Evolutionary conservation across 2,329 filamentous ascomycete species (phyloP), one percentile per base, ranked within the genome.

Genomic region (Amphichorda felina): DNA sequence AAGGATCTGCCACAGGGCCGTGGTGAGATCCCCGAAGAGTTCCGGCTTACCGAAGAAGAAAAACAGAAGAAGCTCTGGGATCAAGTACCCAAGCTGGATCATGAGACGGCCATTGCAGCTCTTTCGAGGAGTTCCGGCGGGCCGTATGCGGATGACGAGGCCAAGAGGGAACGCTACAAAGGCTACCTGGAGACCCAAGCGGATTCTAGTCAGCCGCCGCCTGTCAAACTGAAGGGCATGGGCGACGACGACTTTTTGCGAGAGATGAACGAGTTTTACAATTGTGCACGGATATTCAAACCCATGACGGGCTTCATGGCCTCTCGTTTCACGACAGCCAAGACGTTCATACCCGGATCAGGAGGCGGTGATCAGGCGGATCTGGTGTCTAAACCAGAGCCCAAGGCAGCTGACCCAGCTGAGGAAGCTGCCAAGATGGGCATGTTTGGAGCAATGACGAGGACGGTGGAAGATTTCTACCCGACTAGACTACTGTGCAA

Each of bases 231-330:
- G 1, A 39, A 51, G 1, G 50, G 51, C 4, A 55, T 64, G 48
- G 70, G 65, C 5, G 71, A 71, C 16, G 77, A 86, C 28, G 84
- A 91, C 35, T 95, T 84, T 77, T 56, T 79, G 24, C 76, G 76
- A 38, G 91, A 98, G 55, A 64, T 94, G 36, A 64, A 62, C 35
- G 77, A 98, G 49, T 95, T 94, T 43, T 60, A 61, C 44, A 68
- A 66, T 40, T 75, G 72, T 40, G 72, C 71, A 10, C 57, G 66
- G 40, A 75, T 96, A 15, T 98, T 96, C 64, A 89, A 84, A 53
- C 91, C 91, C 1, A 84, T 94, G 61, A 85, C 83, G 2, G 87
- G 87, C 0, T 69, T 85, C 42, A 96, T 98, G 86, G 91, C 89
- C 13, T 86, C 83, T 15, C 79, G 89, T 0, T 98, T 98, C 54